phyloP scores from a whole-genome alignment of 768 basidiomycete species.

The Russula abietina region DNA sequence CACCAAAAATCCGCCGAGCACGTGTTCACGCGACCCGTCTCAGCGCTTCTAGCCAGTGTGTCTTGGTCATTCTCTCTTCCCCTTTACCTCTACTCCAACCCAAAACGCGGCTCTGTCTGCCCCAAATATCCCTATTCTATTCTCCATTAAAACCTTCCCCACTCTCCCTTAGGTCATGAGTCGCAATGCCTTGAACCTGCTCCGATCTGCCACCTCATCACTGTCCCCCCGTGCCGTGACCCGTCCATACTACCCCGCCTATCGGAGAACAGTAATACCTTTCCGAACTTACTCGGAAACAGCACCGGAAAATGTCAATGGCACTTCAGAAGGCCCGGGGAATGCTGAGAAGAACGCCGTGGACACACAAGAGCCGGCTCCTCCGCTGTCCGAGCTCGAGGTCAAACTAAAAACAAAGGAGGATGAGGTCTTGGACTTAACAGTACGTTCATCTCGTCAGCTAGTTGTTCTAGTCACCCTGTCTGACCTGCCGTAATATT shows the following conservation, averaged over 20 bases:
- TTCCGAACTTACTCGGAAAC: slow-evolving; percentile 57
- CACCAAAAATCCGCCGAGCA: neutral
- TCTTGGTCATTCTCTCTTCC: neutral
- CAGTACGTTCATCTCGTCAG: slow-evolving; percentile 44
- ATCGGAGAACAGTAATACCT: slow-evolving; percentile 26
- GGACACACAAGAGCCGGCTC: slow-evolving; percentile 21
- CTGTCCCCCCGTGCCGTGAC: slow-evolving; percentile 45
- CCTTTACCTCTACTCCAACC: neutral
- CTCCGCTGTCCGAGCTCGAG: slow-evolving; percentile 31
- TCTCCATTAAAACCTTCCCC: slow-evolving; percentile 10
- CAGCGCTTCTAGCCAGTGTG: neutral
- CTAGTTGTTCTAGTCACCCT: neutral
- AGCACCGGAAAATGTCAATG: slow-evolving; percentile 34
- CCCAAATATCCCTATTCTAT: slow-evolving; percentile 14
- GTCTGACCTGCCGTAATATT: slow-evolving; percentile 18
- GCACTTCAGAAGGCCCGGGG: slow-evolving; percentile 28
- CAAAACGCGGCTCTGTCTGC: slow-evolving; percentile 4
- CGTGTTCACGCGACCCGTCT: slow-evolving; percentile 11
- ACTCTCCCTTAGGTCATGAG: slow-evolving; percentile 38
- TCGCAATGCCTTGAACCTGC: slow-evolving; percentile 44
- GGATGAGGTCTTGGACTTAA: slow-evolving; percentile 75
- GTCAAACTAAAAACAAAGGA: slow-evolving; percentile 75
- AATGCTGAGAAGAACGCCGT: slow-evolving; percentile 31
- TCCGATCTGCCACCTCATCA: slow-evolving; percentile 58
- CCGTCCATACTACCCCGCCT: slow-evolving; percentile 31